phyloP scores from a whole-genome alignment of 1,284 basidiomycete species.

The Anthracocystis walkeri region DNA sequence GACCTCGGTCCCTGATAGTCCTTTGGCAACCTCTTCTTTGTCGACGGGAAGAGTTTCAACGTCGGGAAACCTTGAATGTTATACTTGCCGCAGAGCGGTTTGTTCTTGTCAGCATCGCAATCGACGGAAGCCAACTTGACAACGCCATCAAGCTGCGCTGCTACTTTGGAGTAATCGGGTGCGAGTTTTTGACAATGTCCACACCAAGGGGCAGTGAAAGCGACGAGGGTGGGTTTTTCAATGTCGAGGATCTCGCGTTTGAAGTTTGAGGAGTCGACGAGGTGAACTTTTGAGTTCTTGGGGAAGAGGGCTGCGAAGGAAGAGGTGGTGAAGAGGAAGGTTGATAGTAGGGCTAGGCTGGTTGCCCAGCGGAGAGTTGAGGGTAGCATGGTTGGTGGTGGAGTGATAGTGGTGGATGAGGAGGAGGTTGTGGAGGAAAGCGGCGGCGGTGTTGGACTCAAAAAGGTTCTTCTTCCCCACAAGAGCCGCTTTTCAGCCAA shows the following conservation, averaged over 20 bases:
- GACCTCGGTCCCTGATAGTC: slow-evolving; percentile 82
- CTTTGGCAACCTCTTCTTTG: slow-evolving; percentile 75
- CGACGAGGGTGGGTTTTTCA: slow-evolving; percentile 70
- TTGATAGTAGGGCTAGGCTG: slow-evolving; percentile 38
- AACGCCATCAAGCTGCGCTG: slow-evolving; percentile 81
- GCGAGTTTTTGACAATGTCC: slow-evolving; percentile 84
- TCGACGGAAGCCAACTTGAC: slow-evolving; percentile 90
- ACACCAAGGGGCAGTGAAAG: slow-evolving; percentile 71
- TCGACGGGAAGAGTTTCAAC: slow-evolving; percentile 75
- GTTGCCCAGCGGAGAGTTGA: slow-evolving; percentile 11
- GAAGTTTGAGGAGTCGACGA: slow-evolving; percentile 54
- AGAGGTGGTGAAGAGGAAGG: slow-evolving; percentile 19
- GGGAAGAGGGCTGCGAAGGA: slow-evolving; percentile 60
- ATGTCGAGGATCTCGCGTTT: slow-evolving; percentile 63
- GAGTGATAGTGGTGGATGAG: slow-evolving; percentile 1
- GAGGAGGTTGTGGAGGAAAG: not conserved
- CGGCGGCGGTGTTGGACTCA: slow-evolving; percentile 10
- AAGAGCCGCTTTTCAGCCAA: not conserved
- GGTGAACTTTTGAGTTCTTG: slow-evolving; percentile 55
- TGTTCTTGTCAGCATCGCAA: slow-evolving; percentile 87
- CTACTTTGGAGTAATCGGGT: slow-evolving; percentile 87
- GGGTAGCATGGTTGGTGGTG: slow-evolving; percentile 1
- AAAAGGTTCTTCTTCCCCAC: slow-evolving; percentile 6
- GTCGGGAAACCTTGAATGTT: slow-evolving; percentile 94
- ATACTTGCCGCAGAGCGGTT: slow-evolving; percentile 82